These are phyloP conservation scores for Chlorella sp. DNA, from an alignment of 139 green algal species.

Conservation along the genomic window DNA sequence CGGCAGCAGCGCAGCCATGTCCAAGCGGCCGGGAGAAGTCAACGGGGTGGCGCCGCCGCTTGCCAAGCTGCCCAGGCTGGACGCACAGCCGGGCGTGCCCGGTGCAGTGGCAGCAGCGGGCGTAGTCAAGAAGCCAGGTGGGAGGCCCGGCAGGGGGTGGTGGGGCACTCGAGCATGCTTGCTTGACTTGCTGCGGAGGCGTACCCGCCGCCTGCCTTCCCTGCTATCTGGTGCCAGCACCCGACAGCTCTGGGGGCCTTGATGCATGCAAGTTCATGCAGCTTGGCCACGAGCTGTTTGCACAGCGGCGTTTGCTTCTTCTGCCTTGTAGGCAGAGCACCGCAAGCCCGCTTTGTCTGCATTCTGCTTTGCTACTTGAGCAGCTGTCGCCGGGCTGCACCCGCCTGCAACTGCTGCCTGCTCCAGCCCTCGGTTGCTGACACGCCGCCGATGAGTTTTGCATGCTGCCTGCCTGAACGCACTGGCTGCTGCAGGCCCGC, in stretches of 20 bases:
- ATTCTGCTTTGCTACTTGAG: not conserved
- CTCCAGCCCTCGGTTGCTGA: too few species aligned
- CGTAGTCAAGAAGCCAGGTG: conserved; percentile 32
- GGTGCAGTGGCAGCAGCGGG: conserved; percentile 15
- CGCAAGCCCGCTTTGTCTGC: too few species aligned
- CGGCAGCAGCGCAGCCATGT: conserved; percentile 3
- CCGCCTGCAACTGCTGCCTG: too few species aligned
- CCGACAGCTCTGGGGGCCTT: not conserved
- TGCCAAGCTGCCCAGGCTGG: conserved; percentile 1
- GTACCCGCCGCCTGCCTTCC: not conserved
- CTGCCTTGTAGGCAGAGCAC: too few species aligned
- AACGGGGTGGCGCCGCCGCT: not conserved
- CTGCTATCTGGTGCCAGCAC: not conserved
- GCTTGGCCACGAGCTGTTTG: too few species aligned
- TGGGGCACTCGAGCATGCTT: not conserved
- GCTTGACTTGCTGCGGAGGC: too few species aligned
- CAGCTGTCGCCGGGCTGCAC: not conserved
- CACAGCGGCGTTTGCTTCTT: too few species aligned
- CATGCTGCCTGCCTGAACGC: too few species aligned
- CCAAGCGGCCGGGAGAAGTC: conserved; percentile 16
- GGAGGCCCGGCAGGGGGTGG: not conserved
- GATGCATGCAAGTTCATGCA: not conserved
- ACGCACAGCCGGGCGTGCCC: conserved; percentile 1
- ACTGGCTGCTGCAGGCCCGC: conserved; percentile 21
- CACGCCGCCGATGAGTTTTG: too few species aligned